Evolutionary conservation across 192 early-diverging fungal genomes (phyloP), one percentile per base, ranked within the genome.

Genomic region (Oehlia diaphana): DNA sequence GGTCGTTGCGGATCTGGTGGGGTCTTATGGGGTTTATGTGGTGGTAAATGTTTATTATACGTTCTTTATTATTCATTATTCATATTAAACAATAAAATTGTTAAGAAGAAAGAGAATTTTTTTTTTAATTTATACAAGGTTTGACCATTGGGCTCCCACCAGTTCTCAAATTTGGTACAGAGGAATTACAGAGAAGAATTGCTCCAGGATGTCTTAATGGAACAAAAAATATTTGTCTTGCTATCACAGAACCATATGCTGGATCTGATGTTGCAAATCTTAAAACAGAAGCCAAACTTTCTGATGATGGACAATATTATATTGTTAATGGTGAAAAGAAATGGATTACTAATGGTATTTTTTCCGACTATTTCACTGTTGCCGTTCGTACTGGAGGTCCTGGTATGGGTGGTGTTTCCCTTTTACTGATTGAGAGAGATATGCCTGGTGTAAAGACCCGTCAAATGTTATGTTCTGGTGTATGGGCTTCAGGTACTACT

Each of bases 241-340:
- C 90, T 10, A 93, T 95, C 76, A 95, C 94, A 9, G 94, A 96
- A 83, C 95, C 93, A 31, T 80, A 83, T 78, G 89, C 87, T 39
- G 89, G 89, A 58, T 90, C 88, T 2, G 94, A 95, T 83, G 94
- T 96, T 16, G 94, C 94, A 66, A 91, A 90, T 81, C 81, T 96
- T 26, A 82, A 80, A 50, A 89, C 89, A 39, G 89, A 89, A 70
- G 94, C 94, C 35, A 91, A 89, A 72, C 83, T 89, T 79, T 79
- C 86, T 37, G 85, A 90, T 37, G 90, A 91, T 77, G 94, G 94
- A 10, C 87, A 93, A 81, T 83, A 88, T 69, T 95, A 89, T 80
- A 86, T 94, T 50, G 90, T 93, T 66, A 95, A 95, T 74, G 94
- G 94, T 9, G 94, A 95, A 80, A 95, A 95, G 89, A 94, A 92